A percentile compares a stretch with the other conserved stretches of the same genome.
Conservation (phyloP, 371 early-diverging fungal genomes). For the Umbelopsis sp. region DNA sequence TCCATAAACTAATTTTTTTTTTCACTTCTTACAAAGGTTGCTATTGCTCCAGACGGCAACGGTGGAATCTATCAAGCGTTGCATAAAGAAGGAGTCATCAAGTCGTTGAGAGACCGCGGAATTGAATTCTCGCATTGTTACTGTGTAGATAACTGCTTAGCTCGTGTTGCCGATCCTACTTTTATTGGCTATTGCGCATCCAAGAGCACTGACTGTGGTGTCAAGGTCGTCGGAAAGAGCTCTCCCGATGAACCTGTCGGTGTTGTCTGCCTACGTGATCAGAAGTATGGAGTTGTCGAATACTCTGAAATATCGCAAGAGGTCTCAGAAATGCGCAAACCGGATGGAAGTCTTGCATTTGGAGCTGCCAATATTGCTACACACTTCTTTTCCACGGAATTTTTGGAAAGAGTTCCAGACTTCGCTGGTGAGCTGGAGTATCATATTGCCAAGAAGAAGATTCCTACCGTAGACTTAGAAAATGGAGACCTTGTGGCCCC, state of each 20-base stretch:
- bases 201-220: constrained; percentile 65
- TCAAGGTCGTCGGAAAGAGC: constrained; percentile 69
- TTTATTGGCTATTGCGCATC: constrained; percentile 81
- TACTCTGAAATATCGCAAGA: constrained; percentile 65
- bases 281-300: constrained; percentile 68
- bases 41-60: constrained; percentile 82
- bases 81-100: constrained; percentile 63
- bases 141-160: constrained; percentile 95
- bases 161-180: constrained; percentile 92
- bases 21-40: constrained; percentile 31
- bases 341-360: constrained; percentile 48
- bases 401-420: constrained; percentile 53
- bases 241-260: constrained; percentile 66
- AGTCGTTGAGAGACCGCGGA: constrained; percentile 56
- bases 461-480: constrained; percentile 61
- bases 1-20: background rate
- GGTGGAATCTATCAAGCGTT: constrained; percentile 81
- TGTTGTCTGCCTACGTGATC: constrained; percentile 61
- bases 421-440: constrained; percentile 60
- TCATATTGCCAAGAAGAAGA: constrained; percentile 76
- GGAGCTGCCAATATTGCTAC: constrained; percentile 77
- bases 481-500: constrained; percentile 54
- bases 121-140: constrained; percentile 84
- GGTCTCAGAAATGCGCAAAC: constrained; percentile 44
- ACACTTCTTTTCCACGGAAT: constrained; percentile 71